Base-by-base conservation (phyloP, 768 basidiomycete species). In the Rossbeevera mucosa region DNA sequence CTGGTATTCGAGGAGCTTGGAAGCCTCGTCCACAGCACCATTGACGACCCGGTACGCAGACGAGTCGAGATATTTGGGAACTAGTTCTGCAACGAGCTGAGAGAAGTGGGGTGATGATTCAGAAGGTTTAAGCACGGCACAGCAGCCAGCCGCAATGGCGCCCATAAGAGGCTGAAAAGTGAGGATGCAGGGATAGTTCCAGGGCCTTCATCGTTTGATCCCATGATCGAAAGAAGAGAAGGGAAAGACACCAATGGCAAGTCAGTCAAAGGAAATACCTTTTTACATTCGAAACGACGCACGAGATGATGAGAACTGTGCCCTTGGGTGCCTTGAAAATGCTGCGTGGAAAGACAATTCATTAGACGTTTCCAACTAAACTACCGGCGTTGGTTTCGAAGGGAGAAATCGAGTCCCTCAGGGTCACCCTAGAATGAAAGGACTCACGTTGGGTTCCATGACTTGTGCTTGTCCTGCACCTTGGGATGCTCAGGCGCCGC, bases 141-240 rank as follows among this genome's bases (percentile, higher is more conserved):
- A 76, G 59, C 84, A 86, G 0, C 88, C 89, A 1, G 87, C 86
- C 0, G 86, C 75, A 45, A 91, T 85, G 1, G 88, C 88, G 4
- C 87, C 88, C 46, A 78, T 73, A 20, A 85, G 68, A 3, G 86
- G 85, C 33, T 77, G 76, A 6, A 86, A 64, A 5, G 61, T 72
- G 28, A 85, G 73, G 9, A 80, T 68, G 47, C 81, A 59, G 0
- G 85, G 85, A 57, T 80, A 86, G 59, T 86, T 86, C 82, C 83
- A 86, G 2, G 83, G 83, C 16, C 83, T 42, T 42, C 1, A 33
- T 33, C 33, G 4, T n/a, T n/a, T n/a, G 33, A 33, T 33, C 14
- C 31, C 31, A 7, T 31, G 14, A 14, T 16, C 16, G 36, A 18
- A 38, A 38, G 18, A 12, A 38, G 18, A 20, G 9, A 18, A 20